Conservation (phyloP, 768 basidiomycete genomes). For the Cyathus striatus region DNA sequence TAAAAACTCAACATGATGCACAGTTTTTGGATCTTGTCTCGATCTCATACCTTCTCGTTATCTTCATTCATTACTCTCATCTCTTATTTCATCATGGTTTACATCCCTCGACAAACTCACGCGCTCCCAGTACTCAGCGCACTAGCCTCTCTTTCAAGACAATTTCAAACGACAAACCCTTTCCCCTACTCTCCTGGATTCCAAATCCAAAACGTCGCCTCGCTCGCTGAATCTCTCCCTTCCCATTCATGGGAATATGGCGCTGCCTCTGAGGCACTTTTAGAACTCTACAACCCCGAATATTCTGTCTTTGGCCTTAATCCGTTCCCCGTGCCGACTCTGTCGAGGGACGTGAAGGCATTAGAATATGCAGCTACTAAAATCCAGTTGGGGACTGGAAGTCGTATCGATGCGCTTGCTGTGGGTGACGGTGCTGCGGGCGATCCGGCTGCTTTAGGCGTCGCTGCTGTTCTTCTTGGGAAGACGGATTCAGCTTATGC, state of each 20-base stretch:
- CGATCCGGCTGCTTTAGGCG: constrained; percentile 51
- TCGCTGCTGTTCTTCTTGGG: constrained; percentile 34
- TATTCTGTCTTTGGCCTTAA: constrained; percentile 19
- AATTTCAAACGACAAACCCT: too few species aligned
- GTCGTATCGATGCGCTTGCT: constrained; percentile 21
- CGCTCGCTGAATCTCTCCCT: constrained; percentile 14
- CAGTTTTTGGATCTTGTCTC: too few species aligned
- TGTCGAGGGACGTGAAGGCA: constrained; percentile 9
- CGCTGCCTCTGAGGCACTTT: constrained; percentile 18
- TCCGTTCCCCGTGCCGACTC: constrained; percentile 18
- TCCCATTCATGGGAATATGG: constrained; percentile 27
- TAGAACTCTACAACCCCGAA: constrained; percentile 19
- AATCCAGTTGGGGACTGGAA: constrained; percentile 11
- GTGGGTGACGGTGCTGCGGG: constrained; percentile 43
- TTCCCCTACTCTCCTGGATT: constrained; percentile 14
- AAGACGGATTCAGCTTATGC: constrained; percentile 31
- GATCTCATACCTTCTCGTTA: too few species aligned
- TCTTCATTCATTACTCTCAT: too few species aligned
- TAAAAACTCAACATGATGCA: too few species aligned
- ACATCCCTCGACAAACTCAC: too few species aligned
- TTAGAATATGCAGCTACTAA: constrained; percentile 16
- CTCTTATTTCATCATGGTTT: too few species aligned
- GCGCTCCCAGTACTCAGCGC: too few species aligned
- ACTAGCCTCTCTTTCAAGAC: too few species aligned
- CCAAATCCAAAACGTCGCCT: constrained; percentile 15